These are phyloP conservation scores for Talaromyces albobiverticillius DNA, from an alignment of 2,329 filamentous ascomycete species.

Conservation along the genomic window DNA sequence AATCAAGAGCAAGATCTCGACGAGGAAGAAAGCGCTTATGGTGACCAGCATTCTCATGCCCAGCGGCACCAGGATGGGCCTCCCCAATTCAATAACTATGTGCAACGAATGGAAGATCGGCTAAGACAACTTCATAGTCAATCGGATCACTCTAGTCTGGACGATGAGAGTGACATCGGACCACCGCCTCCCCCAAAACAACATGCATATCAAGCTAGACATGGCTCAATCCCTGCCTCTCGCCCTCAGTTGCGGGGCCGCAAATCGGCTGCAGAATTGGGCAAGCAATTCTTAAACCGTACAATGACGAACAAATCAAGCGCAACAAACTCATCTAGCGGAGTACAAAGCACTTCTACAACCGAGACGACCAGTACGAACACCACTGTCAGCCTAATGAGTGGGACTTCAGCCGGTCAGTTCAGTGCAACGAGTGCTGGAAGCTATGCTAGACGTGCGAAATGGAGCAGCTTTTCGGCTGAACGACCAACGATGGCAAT, in stretches of 20 bases:
- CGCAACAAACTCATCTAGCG: conserved; percentile 73
- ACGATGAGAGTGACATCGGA: conserved; percentile 42
- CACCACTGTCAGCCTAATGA: conserved; percentile 88
- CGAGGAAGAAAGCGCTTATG: conserved; percentile 54
- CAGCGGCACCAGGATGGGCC: conserved; percentile 56
- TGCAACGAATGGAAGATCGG: conserved; percentile 85
- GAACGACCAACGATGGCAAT: conserved; percentile 46
- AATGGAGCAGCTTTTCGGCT: conserved; percentile 28
- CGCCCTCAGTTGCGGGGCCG: conserved; percentile 37
- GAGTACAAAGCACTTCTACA: conserved; percentile 65
- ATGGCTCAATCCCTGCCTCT: conserved; percentile 40
- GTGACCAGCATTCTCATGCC: conserved; percentile 52
- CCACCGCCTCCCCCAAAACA: conserved; percentile 62
- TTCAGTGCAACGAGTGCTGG: conserved; percentile 95
- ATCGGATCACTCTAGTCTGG: conserved; percentile 50
- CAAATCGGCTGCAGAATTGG: conserved; percentile 68
- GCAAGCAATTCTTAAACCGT: conserved; percentile 66
- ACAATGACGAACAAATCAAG: conserved; percentile 88
- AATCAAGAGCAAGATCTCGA: conserved; percentile 39
- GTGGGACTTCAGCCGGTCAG: conserved; percentile 81
- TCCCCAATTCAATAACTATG: conserved; percentile 78
- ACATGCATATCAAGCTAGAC: conserved; percentile 40
- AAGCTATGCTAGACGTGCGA: conserved; percentile 74
- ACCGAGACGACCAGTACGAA: conserved; percentile 67
- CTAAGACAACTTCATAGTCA: conserved; percentile 67